Percentiles rank a stretch among this genome's conserved stretches.
These are phyloP conservation scores for Conoideocrella luteorostrata DNA, from an alignment of 2,329 filamentous ascomycete genomes.

Conservation along the genomic window DNA sequence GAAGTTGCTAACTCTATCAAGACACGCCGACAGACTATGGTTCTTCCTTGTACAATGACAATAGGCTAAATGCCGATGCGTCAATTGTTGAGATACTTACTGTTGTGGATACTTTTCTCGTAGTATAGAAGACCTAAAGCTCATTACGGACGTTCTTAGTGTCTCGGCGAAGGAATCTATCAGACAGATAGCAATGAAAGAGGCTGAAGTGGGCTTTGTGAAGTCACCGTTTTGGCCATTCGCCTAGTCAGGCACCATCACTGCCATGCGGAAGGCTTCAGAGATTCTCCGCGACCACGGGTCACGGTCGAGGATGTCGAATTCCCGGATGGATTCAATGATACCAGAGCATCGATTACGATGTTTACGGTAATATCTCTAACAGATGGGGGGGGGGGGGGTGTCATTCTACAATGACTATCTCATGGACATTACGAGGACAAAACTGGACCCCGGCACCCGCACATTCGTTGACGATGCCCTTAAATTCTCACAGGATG, in stretches of 20 bases:
- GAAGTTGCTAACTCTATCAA: neutral
- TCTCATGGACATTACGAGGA: neutral
- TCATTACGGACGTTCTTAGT: conserved; percentile 45
- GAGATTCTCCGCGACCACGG: conserved; percentile 33
- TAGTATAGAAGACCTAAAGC: conserved; percentile 46
- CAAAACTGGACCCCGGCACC: neutral
- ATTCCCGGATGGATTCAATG: neutral
- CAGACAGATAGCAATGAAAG: neutral
- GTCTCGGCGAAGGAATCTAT: conserved; percentile 36
- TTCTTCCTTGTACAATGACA: conserved; percentile 44
- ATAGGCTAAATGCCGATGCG: conserved; percentile 41
- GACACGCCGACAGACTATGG: conserved; percentile 49
- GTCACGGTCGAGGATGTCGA: conserved; percentile 15
- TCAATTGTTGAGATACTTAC: conserved; percentile 35
- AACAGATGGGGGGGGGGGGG: neutral
- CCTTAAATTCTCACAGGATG: neutral
- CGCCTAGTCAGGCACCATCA: conserved; percentile 30
- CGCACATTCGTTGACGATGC: neutral
- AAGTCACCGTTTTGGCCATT: conserved; percentile 44
- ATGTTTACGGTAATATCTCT: neutral
- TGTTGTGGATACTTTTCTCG: conserved; percentile 45
- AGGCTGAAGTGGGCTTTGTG: conserved; percentile 36
- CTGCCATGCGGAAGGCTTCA: conserved; percentile 29
- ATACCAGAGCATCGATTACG: neutral
- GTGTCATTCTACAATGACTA: neutral